Base-by-base conservation (phyloP, 2,329 filamentous ascomycete genomes). In the Neobulgaria alba region DNA sequence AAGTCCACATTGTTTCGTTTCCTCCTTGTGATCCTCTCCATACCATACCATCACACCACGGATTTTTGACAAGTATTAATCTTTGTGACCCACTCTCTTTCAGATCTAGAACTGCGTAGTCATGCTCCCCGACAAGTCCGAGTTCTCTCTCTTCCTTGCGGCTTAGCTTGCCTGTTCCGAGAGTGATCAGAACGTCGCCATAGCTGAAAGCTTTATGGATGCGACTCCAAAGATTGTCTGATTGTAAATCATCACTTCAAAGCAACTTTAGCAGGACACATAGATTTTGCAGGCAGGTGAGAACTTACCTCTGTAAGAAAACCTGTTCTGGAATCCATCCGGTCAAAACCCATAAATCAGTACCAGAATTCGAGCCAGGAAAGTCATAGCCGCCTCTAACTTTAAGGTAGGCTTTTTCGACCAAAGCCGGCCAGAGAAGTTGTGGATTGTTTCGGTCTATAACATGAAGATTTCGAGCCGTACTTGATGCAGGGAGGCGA, bases 261-360 rank as follows among this genome's bases (percentile, higher is more conserved):
- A n/a, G n/a, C n/a, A n/a, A n/a, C n/a, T n/a, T n/a, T n/a, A n/a
- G n/a, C n/a, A n/a, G n/a, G n/a, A n/a, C n/a, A n/a, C n/a, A n/a
- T n/a, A n/a, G n/a, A n/a, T n/a, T n/a, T n/a, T n/a, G n/a, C n/a
- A n/a, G n/a, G n/a, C n/a, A n/a, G n/a, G n/a, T n/a, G n/a, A n/a
- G n/a, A 14, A 7, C 12, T 50, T 62, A 77, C 76, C 73, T 80
- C 56, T 95, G 88, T 1, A 96, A 68, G 54, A 95, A 95, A 1
- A 96, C 68, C 60, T 98, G 92, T 63, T 98, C 89, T 0, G 92
- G 92, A 36, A 98, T 88, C 92, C 92, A 98, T 20, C 92, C 90
- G 0, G 85, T 94, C 40, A 98, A 64, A 1, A 93, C 82, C 77
- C 86, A 94, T 3, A 98, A 66, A 62, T 98, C 92, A 2, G 90